phyloP scores from a whole-genome alignment of 2,329 filamentous ascomycete species.

The Penicillium italicum region DNA sequence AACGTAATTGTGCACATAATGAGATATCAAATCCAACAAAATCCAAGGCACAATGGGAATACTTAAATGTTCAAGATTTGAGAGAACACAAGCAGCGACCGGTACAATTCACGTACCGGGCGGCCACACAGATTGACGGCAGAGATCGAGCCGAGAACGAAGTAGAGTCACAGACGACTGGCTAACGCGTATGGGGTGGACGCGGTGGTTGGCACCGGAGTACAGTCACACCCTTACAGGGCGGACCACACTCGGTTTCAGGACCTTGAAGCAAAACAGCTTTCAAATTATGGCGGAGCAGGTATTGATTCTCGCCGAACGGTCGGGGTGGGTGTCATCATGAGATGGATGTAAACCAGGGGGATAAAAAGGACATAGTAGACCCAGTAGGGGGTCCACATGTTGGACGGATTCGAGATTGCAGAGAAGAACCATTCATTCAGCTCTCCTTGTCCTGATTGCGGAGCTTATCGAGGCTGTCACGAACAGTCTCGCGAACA shows the following conservation, averaged over 20 bases:
- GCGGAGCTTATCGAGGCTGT: slow-evolving; percentile 38
- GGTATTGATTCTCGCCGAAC: not conserved
- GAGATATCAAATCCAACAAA: not conserved
- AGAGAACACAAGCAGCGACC: not conserved
- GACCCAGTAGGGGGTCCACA: not conserved
- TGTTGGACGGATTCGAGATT: not conserved
- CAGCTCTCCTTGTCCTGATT: slow-evolving; percentile 28
- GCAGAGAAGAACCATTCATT: not conserved
- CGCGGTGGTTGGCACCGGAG: not conserved
- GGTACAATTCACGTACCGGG: not conserved
- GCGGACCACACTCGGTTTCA: not conserved
- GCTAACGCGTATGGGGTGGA: not conserved
- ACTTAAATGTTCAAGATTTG: not conserved
- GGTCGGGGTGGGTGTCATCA: not conserved
- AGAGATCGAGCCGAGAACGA: not conserved
- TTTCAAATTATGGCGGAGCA: not conserved
- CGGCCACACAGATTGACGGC: not conserved
- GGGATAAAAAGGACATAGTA: not conserved
- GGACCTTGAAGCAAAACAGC: not conserved
- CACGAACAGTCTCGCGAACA: slow-evolving; percentile 45
- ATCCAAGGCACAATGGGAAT: too few relatives aligned
- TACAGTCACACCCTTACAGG: not conserved
- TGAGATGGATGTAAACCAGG: not conserved
- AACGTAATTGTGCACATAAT: not conserved
- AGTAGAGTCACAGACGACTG: not conserved